Conservation (phyloP, 2,329 filamentous ascomycete species). For the Arthrobotrys sinensis region DNA sequence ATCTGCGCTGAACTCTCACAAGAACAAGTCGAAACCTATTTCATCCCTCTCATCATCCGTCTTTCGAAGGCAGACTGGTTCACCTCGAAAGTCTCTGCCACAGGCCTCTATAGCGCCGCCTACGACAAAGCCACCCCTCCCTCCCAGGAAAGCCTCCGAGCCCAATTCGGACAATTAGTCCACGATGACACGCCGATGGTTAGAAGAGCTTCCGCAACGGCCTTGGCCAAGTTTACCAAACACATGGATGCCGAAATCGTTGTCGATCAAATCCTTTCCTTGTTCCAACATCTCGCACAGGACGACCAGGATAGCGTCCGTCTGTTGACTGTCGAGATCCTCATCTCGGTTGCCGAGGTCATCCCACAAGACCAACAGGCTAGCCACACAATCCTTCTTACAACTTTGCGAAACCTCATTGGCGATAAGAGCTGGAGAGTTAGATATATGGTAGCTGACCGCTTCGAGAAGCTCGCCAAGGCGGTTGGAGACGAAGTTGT, state of each 20-base stretch:
- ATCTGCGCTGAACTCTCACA: conserved; percentile 93
- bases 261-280: conserved; percentile 98
- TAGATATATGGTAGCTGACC: conserved; percentile 98
- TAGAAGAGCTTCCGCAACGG: conserved; percentile 93
- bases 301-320: conserved; percentile 99
- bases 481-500: conserved; percentile 98
- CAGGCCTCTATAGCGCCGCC: conserved; percentile 91
- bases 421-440: conserved; percentile 99
- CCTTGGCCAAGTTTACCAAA: conserved; percentile 97
- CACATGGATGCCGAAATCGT: conserved; percentile 93
- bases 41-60: conserved; percentile 94
- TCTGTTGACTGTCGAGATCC: conserved; percentile 92
- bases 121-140: conserved; percentile 90
- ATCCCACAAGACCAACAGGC: conserved; percentile 98
- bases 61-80: conserved; percentile 99
- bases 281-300: conserved; percentile 95
- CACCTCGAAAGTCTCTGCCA: conserved; percentile 98
- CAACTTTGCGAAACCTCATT: conserved; percentile 90
- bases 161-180: conserved; percentile 92
- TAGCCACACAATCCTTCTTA: conserved; percentile 92
- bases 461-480: conserved; percentile 99
- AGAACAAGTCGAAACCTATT: conserved; percentile 95
- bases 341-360: conserved; percentile 96
- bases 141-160: conserved; percentile 91
- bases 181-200: conserved; percentile 99